Evolutionary conservation across 768 basidiomycete genomes (phyloP), one percentile per base, ranked within the genome.

Genomic region (Xerocomellus chrysenteron): DNA sequence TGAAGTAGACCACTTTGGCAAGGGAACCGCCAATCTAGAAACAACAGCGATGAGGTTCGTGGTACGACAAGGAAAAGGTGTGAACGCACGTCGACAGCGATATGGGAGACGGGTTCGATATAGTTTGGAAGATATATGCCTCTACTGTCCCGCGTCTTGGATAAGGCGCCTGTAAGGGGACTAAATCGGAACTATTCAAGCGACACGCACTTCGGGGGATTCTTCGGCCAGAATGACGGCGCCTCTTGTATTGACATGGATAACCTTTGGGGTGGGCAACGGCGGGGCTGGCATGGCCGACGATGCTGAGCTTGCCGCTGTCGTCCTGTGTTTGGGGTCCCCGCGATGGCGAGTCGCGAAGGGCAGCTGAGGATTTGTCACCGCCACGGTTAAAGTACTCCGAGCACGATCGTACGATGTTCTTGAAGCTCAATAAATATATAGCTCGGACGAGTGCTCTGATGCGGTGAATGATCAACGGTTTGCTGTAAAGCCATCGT

Each of bases 1-100:
- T 98, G 73, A 98, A 98, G 76, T 98, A 99, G 64, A 97, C 93
- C 50, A 99, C 92, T 74, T 99, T 99, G 58, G 95, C 96, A 14
- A 99, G 77, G 13, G 95, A 97, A 42, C 97, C 97, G 28, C 97
- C 97, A 69, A 98, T 89, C 95, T 98, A 65, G 52, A 66, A 45
- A 50, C 32, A 36, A 41, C 26, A 35, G 40, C 55, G 14, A 35
- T 62, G 30, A 58, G 14, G 6, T 39, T 33, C n/a, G 36, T 26
- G 10, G 16, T 47, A 49, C 43, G 44, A 57, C 17, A 19, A 41
- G 50, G 36, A 14, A n/a, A 5, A 41, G 14, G 14, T 47, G 44
- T 11, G 28, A 4, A 83, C 94, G 77, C 70, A 96, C 95, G 70
- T 99, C 96, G 54, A 99, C 87, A 4, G 97, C 97, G 53, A 98